Conservation (phyloP, 179 eudicot genomes). For the Monotropa hypopitys region DNA sequence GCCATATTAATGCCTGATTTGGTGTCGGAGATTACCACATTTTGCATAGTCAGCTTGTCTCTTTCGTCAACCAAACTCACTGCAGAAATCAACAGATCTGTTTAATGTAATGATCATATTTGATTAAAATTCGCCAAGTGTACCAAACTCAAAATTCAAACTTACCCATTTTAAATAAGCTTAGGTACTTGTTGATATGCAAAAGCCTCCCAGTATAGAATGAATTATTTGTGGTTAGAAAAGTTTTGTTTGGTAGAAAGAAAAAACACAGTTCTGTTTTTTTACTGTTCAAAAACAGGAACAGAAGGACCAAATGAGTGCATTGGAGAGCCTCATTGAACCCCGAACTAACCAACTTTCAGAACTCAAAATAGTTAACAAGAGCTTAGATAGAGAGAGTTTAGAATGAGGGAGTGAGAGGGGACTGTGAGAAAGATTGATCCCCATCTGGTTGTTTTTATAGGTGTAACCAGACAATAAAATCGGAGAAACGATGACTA, state of each 20-base stretch:
- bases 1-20: conserved; percentile 25
- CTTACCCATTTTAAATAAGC: conserved; percentile 6
- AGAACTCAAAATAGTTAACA: background rate
- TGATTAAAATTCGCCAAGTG: background rate
- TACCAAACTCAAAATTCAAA: background rate
- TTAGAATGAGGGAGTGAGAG: conserved; percentile 6
- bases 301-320: background rate
- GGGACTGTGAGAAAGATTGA: conserved; percentile 24
- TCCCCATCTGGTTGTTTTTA: conserved; percentile 26
- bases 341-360: background rate
- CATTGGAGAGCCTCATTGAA: background rate
- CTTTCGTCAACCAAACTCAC: conserved; percentile 6
- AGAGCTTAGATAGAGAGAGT: background rate
- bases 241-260: background rate
- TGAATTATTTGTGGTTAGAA: background rate
- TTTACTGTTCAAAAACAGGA: background rate
- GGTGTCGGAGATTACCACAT: conserved; percentile 19
- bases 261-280: conserved; percentile 13
- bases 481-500: conserved; percentile 13
- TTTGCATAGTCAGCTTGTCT: conserved; percentile 34
- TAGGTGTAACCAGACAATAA: conserved; percentile 25
- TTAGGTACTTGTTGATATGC: background rate
- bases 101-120: background rate
- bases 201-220: background rate
- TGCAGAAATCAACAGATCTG: background rate